A percentile compares a stretch with the other conserved stretches of the same genome.
Conservation (phyloP, 1,139 yeast species). For the Candida labiduridarum region DNA sequence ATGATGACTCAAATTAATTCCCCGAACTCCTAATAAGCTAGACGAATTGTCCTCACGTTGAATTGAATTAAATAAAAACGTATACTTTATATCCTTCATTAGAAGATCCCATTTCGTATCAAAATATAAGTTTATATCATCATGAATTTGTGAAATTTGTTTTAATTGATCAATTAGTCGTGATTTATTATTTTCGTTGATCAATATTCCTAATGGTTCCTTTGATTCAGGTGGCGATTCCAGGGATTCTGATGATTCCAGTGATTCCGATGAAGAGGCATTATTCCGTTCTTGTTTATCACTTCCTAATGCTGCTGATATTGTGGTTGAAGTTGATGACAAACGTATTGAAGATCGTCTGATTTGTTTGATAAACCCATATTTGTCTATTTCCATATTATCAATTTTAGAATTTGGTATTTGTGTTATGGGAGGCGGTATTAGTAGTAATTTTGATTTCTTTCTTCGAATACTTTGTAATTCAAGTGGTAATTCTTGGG, state of each 20-base stretch:
- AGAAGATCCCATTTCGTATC: conserved; percentile 40
- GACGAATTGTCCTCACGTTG: conserved; percentile 13
- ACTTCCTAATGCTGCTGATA: background rate
- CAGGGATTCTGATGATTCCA: conserved; percentile 1
- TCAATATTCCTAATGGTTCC: conserved; percentile 6
- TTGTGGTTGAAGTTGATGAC: conserved; percentile 2
- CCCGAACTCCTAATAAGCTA: conserved; percentile 10
- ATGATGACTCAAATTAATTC: conserved; percentile 4
- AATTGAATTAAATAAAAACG: conserved; percentile 15
- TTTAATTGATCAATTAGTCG: conserved; percentile 28
- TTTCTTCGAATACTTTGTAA: conserved; percentile 26
- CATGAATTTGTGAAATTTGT: conserved; percentile 37
- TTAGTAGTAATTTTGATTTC: background rate
- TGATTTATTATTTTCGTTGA: conserved; percentile 4
- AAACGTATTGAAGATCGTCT: background rate
- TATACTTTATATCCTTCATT: conserved; percentile 28
- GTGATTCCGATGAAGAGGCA: background rate
- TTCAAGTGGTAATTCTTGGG: conserved; percentile 44
- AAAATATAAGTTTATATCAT: conserved; percentile 29
- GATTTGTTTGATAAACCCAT: conserved; percentile 47
- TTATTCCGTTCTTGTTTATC: background rate
- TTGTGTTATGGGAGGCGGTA: no score
- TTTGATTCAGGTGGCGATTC: background rate
- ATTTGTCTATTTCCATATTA: conserved; percentile 45
- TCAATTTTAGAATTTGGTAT: background rate